phyloP scores from a whole-genome alignment of 495 filamentous ascomycete genomes.

The Platismatia glauca region DNA sequence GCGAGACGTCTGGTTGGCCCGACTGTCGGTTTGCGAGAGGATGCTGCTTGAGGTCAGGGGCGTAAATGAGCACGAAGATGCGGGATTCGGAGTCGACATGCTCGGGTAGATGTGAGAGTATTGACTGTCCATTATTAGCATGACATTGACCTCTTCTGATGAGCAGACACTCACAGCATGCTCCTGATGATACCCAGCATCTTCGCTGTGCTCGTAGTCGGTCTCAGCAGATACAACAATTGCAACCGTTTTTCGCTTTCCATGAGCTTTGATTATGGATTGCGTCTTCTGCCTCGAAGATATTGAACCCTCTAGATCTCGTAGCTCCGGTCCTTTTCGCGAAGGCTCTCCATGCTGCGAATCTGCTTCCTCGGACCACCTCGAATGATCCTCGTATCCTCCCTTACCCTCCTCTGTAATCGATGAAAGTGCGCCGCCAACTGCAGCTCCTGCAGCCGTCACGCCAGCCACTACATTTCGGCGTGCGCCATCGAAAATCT shows the following conservation, averaged over 20 bases:
- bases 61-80: conserved; percentile 82
- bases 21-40: conserved; percentile 35
- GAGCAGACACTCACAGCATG: conserved; percentile 59
- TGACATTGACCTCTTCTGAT: neutral
- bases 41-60: conserved; percentile 64
- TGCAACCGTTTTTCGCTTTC: conserved; percentile 64
- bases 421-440: conserved; percentile 69
- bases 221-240: conserved; percentile 77
- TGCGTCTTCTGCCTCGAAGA: conserved; percentile 3
- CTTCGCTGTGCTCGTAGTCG: conserved; percentile 48
- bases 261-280: conserved; percentile 23
- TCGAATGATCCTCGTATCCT: conserved; percentile 71
- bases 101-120: conserved; percentile 77
- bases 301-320: conserved; percentile 16
- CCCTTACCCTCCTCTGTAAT: conserved; percentile 77
- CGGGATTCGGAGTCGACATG: conserved; percentile 59
- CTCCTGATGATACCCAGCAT: conserved; percentile 50
- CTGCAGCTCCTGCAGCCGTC: conserved; percentile 71
- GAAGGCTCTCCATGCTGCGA: conserved; percentile 33
- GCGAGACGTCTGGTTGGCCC: conserved; percentile 48
- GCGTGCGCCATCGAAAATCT: conserved; percentile 71
- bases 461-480: conserved; percentile 68
- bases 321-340: conserved; percentile 20
- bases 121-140: conserved; percentile 48
- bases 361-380: conserved; percentile 76